phyloP scores from a whole-genome alignment of 2,329 filamentous ascomycete genomes.

The Leptoxyphium fumago region DNA sequence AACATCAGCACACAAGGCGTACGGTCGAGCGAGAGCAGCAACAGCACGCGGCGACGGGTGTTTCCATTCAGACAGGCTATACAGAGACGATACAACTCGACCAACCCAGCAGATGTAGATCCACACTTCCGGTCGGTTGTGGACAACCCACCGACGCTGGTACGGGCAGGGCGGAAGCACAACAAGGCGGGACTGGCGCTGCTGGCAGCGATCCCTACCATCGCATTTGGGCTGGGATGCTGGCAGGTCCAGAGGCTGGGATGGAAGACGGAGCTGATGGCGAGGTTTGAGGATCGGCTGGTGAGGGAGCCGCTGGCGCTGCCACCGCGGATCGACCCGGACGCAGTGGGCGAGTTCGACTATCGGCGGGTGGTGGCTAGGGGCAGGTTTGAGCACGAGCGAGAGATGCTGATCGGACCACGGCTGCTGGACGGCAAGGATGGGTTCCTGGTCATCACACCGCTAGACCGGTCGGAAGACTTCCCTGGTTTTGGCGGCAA shows the following conservation, averaged over 20 bases:
- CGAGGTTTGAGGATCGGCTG: slow-evolving; percentile 82
- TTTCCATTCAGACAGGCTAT: no score
- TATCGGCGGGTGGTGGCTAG: slow-evolving; percentile 68
- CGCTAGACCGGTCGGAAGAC: slow-evolving; percentile 55
- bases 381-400: slow-evolving; percentile 67
- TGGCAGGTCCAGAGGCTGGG: slow-evolving; percentile 90
- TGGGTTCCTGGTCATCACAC: slow-evolving; percentile 83
- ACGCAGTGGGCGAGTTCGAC: slow-evolving; percentile 78
- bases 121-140: slow-evolving; percentile 72
- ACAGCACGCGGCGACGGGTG: no score
- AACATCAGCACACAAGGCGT: no score
- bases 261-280: slow-evolving; percentile 88
- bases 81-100: slow-evolving; percentile 21
- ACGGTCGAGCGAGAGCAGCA: no score
- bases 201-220: slow-evolving; percentile 63
- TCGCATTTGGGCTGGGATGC: slow-evolving; percentile 75
- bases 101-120: slow-evolving; percentile 49
- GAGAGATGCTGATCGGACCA: slow-evolving; percentile 92
- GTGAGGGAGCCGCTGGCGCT: slow-evolving; percentile 73
- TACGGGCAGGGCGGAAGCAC: slow-evolving; percentile 61
- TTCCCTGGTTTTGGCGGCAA: slow-evolving; percentile 24
- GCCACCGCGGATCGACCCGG: slow-evolving; percentile 66
- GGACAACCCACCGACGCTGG: slow-evolving; percentile 68
- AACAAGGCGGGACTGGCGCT: slow-evolving; percentile 29
- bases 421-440: slow-evolving; percentile 78